A percentile compares a stretch with the other conserved stretches of the same genome.
phyloP scores from a whole-genome alignment of 2,329 filamentous ascomycete species.

The Colletotrichum horii region DNA sequence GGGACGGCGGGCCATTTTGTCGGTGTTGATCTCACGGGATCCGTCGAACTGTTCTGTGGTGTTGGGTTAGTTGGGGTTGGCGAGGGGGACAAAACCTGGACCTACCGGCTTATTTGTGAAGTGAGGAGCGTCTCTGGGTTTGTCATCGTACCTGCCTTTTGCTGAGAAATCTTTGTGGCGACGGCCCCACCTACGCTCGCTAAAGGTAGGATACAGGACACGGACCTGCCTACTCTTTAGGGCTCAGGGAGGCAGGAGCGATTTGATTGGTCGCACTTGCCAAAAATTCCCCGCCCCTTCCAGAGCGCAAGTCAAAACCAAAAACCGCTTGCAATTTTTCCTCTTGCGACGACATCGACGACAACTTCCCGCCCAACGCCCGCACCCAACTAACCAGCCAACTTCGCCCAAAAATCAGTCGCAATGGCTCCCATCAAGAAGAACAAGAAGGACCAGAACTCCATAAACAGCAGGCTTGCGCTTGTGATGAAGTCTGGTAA shows the following conservation, averaged over 20 bases:
- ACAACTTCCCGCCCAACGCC: constrained; percentile 9
- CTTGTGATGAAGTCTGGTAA: constrained; percentile 72
- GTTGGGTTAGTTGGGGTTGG: constrained; percentile 32
- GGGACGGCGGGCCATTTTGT: constrained; percentile 99
- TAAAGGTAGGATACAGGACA: constrained; percentile 29
- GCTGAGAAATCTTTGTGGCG: constrained; percentile 22
- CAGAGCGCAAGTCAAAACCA: background rate
- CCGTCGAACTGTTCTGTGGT: constrained; percentile 36
- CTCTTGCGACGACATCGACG: constrained; percentile 1
- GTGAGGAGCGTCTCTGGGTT: constrained; percentile 45
- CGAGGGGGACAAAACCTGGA: constrained; percentile 24
- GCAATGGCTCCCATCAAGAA: constrained; percentile 74
- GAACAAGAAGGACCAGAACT: constrained; percentile 85
- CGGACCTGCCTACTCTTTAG: constrained; percentile 44
- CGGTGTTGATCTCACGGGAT: constrained; percentile 54
- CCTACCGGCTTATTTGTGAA: constrained; percentile 15
- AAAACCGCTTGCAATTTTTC: background rate
- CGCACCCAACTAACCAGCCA: constrained; percentile 13
- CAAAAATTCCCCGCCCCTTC: background rate
- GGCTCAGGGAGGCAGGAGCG: background rate
- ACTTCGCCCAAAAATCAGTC: constrained; percentile 47
- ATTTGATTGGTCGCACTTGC: constrained; percentile 32
- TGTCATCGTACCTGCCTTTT: constrained; percentile 51
- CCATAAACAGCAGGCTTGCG: constrained; percentile 61
- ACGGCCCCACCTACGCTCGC: constrained; percentile 25